phyloP scores from a whole-genome alignment of 306 rosid species.

The Adenanthera pavonina region DNA sequence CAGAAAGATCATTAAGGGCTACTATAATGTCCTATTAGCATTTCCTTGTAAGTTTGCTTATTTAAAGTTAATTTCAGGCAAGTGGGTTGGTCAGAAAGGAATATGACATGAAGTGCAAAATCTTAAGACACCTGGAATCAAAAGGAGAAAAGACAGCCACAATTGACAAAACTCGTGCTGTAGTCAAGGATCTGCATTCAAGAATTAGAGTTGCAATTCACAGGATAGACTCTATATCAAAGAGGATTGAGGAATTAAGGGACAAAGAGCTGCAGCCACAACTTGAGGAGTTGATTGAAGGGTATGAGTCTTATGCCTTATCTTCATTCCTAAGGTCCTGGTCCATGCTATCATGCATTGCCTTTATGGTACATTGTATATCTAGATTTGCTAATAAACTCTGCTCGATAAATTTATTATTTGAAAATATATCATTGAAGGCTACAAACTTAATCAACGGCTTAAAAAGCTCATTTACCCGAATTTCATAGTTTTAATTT shows the following conservation, averaged over 20 bases:
- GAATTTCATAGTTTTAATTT: not conserved
- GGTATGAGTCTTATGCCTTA: conserved; percentile 57
- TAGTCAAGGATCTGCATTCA: conserved; percentile 90
- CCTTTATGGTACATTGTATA: conserved; percentile 23
- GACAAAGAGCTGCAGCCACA: conserved; percentile 97
- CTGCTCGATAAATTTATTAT: not conserved
- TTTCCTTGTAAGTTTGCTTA: not conserved
- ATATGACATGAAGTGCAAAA: conserved; percentile 79
- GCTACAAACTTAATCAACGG: conserved; percentile 1
- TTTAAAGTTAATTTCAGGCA: conserved; percentile 57
- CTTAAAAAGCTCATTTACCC: not conserved
- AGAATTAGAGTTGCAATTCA: conserved; percentile 86
- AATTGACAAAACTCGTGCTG: conserved; percentile 81
- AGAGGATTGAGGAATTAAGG: conserved; percentile 86
- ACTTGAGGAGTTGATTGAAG: conserved; percentile 89
- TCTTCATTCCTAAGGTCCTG: conserved; percentile 4
- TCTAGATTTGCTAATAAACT: not conserved
- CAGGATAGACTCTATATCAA: conserved; percentile 88
- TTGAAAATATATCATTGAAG: not conserved
- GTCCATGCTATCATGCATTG: conserved; percentile 17
- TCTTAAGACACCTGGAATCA: conserved; percentile 75
- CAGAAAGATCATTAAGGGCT: not conserved
- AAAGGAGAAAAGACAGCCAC: conserved; percentile 55
- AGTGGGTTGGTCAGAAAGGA: conserved; percentile 83
- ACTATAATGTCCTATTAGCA: too few relatives aligned